These are phyloP conservation scores for Lumnitzera racemosa DNA, from an alignment of 345 rosid species.

Conservation along the genomic window DNA sequence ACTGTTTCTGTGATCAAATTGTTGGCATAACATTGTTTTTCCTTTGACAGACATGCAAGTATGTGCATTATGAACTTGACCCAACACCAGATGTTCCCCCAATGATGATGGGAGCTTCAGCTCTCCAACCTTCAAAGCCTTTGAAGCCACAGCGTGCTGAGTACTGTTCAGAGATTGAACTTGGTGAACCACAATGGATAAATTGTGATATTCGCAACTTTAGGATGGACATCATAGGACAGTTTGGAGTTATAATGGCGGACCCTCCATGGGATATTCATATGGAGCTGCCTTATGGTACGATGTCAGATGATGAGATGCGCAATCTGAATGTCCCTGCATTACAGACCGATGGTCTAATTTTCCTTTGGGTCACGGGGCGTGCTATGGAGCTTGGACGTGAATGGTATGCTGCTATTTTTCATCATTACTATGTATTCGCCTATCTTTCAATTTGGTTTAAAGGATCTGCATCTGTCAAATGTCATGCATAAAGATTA, in stretches of 20 bases:
- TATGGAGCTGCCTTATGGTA: slow-evolving; percentile 99
- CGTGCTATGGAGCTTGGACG: slow-evolving; percentile 99
- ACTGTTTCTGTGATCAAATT: not conserved
- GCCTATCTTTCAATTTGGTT: slow-evolving; percentile 3
- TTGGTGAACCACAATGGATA: slow-evolving; percentile 97
- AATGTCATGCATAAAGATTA: too few species aligned
- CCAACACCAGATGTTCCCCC: slow-evolving; percentile 67
- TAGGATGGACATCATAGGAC: slow-evolving; percentile 95
- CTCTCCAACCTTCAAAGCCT: slow-evolving; percentile 51
- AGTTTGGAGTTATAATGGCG: slow-evolving; percentile 97
- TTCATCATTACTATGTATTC: not conserved
- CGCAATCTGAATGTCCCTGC: slow-evolving; percentile 96
- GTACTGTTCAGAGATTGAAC: slow-evolving; percentile 94
- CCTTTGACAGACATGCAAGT: slow-evolving; percentile 78
- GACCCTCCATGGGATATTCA: slow-evolving; percentile 99
- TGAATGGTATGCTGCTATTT: slow-evolving; percentile 52
- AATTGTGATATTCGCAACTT: slow-evolving; percentile 86
- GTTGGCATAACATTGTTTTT: slow-evolving; percentile 1
- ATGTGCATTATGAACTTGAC: slow-evolving; percentile 96
- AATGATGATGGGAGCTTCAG: slow-evolving; percentile 31
- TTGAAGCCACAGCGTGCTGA: slow-evolving; percentile 86
- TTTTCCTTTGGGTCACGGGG: slow-evolving; percentile 98
- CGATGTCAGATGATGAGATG: slow-evolving; percentile 99
- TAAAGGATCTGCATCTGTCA: not conserved
- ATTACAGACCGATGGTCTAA: slow-evolving; percentile 95